Base-by-base conservation (phyloP, 2,329 filamentous ascomycete genomes). In the Pseudopyricularia javanii region DNA sequence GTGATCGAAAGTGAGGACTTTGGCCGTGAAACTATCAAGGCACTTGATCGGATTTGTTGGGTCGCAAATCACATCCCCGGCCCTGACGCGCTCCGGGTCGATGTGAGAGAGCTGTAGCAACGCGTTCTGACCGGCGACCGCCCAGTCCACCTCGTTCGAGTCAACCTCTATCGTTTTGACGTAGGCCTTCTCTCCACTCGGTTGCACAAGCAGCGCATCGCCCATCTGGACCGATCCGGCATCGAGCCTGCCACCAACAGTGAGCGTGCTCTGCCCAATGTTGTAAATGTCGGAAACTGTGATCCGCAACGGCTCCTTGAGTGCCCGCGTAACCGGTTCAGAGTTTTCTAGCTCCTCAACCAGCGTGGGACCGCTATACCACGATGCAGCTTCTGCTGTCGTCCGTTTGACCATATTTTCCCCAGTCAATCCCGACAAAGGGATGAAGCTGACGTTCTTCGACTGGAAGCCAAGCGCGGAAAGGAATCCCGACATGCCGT, bases 221-320 rank as follows among this genome's bases (percentile, higher is more conserved):
- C 91, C 93, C 15, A 86, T 73, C 66, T 98, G 94, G 2, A 96
- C 65, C 28, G 79, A 87, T 1, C 93, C 93, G 1, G 88, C 75
- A 55, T 95, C 89, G 51, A 98, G 79, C 34, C 91, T 86, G 0
- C 94, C 93, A 0, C 88, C 85, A 52, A 97, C 79, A 1, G 88
- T 94, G 26, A 95, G 74, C 0, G 90, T 87, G 56, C 89, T 91
- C 56, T 87, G 85, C 22, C 86, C 75, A 3, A 88, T 85, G 47
- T 87, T 80, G 70, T 91, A 96, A 24, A 96, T 83, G 62, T 98
- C 91, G 3, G 82, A 82, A 34, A 98, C 86, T 4, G 88, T 89
- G 70, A 98, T 79, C 24, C 93, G 84, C 43, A 98, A 73, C 2
- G 91, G 87, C 56, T 87, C 89, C 51, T 85, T 78, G 8, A 97